Conservation (phyloP, 371 early-diverging fungal species). For the Rhizopus arrhizus region DNA sequence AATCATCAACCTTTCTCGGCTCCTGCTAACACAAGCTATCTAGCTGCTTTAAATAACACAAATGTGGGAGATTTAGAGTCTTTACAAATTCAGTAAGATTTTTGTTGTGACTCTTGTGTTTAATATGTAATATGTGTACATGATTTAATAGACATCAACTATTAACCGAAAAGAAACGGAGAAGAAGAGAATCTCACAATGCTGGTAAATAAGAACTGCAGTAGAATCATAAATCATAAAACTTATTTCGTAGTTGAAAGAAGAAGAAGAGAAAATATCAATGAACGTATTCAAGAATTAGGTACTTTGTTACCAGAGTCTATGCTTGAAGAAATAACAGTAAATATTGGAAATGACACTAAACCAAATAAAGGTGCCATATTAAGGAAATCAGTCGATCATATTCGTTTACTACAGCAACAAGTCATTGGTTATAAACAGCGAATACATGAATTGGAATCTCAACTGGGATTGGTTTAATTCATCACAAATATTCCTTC, state of each 20-base stretch:
- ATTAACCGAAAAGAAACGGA: conserved; percentile 80
- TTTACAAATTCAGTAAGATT: conserved; percentile 47
- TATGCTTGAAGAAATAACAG: conserved; percentile 62
- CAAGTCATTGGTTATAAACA: conserved; percentile 55
- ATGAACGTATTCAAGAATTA: conserved; percentile 95
- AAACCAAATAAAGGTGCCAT: conserved; percentile 88
- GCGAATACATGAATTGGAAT: conserved; percentile 77
- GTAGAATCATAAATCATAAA: neutral
- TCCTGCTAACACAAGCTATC: conserved; percentile 46
- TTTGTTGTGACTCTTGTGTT: conserved; percentile 2
- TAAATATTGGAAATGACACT: conserved; percentile 34
- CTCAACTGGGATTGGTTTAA: conserved; percentile 20
- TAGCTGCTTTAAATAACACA: conserved; percentile 15
- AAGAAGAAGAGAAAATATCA: conserved; percentile 95
- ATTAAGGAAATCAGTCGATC: conserved; percentile 88
- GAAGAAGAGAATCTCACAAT: conserved; percentile 95
- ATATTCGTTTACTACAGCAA: conserved; percentile 77
- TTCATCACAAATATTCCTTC: neutral
- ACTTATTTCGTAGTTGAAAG: conserved; percentile 73
- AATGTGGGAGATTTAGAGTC: conserved; percentile 49
- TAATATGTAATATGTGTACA: neutral
- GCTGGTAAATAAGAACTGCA: conserved; percentile 59
- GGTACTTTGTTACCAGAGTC: conserved; percentile 80
- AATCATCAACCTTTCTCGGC: conserved; percentile 46
- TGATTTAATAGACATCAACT: conserved; percentile 35